Base-by-base conservation (phyloP, 768 basidiomycete genomes). In the Lyophyllum decastes region DNA sequence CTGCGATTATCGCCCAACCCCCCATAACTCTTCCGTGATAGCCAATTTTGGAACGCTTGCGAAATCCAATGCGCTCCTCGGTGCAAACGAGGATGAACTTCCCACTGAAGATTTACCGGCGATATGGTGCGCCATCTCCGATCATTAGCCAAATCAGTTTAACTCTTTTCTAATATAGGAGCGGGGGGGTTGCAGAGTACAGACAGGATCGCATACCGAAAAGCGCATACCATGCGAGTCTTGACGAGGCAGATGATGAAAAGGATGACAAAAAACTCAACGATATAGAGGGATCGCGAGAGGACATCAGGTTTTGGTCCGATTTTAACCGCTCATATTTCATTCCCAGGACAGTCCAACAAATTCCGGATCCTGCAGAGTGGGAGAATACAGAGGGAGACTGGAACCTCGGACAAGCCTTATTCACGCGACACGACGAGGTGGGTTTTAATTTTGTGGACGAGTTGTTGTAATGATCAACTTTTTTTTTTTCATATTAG, bases 31-130 rank as follows among this genome's bases (percentile, higher is more conserved):
- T 17, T 27, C n/a, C 25, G 43, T n/a, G 16, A 47, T 40, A 91
- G 90, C 80, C 19, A 85, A 89, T 61, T 90, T 90, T 61, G 89
- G 90, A 30, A 75, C 84, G 1, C 70, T 89, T 27, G 67, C 82
- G 25, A 72, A 70, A 62, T 63, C 66, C 34, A 79, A 74, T 58
- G 74, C 76, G 5, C 68, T 82, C 3, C 75, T 72, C 57, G 73
- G 66, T n/a, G 66, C 64, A 14, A 65, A 71, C 19, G 71, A 69
- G 49, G 66, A 68, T 17, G 61, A 61, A 25, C 10, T 40, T 54
- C 24, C 50, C 11, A 44, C 52, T 49, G 62, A 58, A 47, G 55
- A 66, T 52, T 43, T 49, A 12, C 46, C 61, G 58, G 49, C 7
- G 52, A 58, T 62, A 59, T 67, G 66, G 66, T 64, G n/a, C 45